Conservation (phyloP, 2,329 filamentous ascomycete species). For the Trichoderma atrobrunneum region DNA sequence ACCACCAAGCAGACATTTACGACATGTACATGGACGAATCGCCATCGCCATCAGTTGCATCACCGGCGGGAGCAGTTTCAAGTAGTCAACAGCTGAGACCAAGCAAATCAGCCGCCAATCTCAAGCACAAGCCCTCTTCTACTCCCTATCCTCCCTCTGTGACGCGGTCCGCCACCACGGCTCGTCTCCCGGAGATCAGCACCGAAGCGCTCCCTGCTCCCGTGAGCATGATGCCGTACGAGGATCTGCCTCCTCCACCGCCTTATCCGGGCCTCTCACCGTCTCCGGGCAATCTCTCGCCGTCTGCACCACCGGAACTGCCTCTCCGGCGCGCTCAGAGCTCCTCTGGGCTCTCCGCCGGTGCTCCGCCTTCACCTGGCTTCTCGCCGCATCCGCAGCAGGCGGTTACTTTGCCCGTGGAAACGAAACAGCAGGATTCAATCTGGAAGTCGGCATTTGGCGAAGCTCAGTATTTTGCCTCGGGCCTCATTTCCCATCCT, state of each 20-base stretch:
- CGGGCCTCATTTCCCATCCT: slow-evolving; percentile 61
- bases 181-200: neutral
- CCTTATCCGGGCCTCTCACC: neutral
- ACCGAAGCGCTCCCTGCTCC: neutral
- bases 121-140: neutral
- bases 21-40: neutral
- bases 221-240: slow-evolving; percentile 11
- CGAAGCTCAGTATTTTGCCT: slow-evolving; percentile 63
- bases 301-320: neutral
- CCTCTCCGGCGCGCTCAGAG: slow-evolving; percentile 11
- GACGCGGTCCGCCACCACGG: neutral
- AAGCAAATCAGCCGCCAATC: slow-evolving; percentile 21
- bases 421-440: slow-evolving; percentile 19
- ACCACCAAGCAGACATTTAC: neutral
- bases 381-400: neutral
- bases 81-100: slow-evolving; percentile 10
- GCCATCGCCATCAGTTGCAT: neutral
- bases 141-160: neutral
- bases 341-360: neutral
- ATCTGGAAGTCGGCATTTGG: slow-evolving; percentile 49
- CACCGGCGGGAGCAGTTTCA: neutral
- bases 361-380: neutral
- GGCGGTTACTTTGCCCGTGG: neutral
- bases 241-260: slow-evolving; percentile 14
- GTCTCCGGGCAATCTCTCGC: neutral